Evolutionary conservation across 2,329 filamentous ascomycete genomes (phyloP).

Genomic region (Trichoderma sp.): DNA sequence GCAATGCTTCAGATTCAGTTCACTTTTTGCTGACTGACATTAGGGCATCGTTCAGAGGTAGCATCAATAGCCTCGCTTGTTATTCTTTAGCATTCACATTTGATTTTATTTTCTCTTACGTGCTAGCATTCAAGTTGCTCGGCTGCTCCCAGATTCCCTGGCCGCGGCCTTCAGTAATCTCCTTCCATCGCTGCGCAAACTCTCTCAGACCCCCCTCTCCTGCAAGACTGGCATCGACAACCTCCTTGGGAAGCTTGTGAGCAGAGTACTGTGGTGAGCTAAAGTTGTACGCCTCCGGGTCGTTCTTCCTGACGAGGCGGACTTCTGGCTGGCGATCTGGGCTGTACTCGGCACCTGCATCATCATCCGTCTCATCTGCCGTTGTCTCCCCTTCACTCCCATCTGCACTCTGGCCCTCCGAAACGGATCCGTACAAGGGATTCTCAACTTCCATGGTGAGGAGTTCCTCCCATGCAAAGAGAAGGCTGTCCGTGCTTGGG

Average conservation of each 20-base stretch:
- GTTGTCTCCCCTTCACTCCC: conserved; percentile 39
- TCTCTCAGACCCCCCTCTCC: conserved; percentile 77
- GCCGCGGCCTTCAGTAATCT: conserved; percentile 47
- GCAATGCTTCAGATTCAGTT: background rate
- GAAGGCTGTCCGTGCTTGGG: conserved; percentile 77
- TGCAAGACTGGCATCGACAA: conserved; percentile 68
- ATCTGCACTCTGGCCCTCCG: conserved; percentile 32
- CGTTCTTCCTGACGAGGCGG: conserved; percentile 75
- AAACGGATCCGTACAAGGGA: conserved; percentile 51
- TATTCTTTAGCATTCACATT: background rate
- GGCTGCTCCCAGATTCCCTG: conserved; percentile 42
- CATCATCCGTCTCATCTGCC: conserved; percentile 40
- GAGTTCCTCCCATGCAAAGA: conserved; percentile 89
- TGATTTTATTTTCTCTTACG: background rate
- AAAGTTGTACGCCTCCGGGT: conserved; percentile 86
- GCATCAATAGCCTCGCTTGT: background rate
- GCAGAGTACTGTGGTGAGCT: conserved; percentile 85
- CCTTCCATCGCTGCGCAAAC: conserved; percentile 73
- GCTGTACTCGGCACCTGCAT: conserved; percentile 47
- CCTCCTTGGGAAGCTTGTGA: conserved; percentile 91
- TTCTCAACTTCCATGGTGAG: conserved; percentile 65
- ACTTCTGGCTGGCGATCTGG: conserved; percentile 71
- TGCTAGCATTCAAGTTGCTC: conserved; percentile 10
- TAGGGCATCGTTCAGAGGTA: background rate
- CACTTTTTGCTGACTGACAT: background rate